phyloP scores from a whole-genome alignment of 805 yeast species.

The Candida ficus region DNA sequence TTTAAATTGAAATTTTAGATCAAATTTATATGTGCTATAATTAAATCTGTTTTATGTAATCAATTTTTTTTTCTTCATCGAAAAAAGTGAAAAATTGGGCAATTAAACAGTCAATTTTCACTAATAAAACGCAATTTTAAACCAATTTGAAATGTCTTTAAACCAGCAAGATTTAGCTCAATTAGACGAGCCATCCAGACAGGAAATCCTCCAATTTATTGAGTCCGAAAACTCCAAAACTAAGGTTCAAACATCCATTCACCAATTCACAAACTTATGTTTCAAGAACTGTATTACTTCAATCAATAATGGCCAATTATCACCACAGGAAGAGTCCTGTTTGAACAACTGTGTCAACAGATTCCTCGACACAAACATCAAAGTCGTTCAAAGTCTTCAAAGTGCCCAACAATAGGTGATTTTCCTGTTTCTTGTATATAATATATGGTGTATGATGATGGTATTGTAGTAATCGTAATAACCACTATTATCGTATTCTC shows the following conservation, averaged over 20 bases:
- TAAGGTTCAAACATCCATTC: conserved; percentile 82
- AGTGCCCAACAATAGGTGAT: conserved; percentile 15
- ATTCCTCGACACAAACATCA: conserved; percentile 81
- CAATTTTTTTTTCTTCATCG: background rate
- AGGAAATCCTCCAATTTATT: conserved; percentile 69
- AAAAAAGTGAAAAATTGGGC: background rate
- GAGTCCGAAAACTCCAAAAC: conserved; percentile 83
- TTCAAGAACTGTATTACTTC: conserved; percentile 74
- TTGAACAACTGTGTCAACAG: conserved; percentile 77
- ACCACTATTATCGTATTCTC: too few relatives aligned
- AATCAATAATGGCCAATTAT: conserved; percentile 44
- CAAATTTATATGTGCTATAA: too few relatives aligned
- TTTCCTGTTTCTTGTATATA: too few relatives aligned
- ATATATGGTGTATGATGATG: too few relatives aligned
- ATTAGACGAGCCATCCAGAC: conserved; percentile 64
- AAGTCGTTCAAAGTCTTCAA: conserved; percentile 54
- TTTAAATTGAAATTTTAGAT: too few relatives aligned
- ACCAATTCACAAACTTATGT: conserved; percentile 84
- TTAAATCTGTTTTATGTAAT: too few relatives aligned
- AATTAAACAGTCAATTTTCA: background rate
- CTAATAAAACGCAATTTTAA: too few relatives aligned
- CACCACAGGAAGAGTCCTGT: conserved; percentile 62
- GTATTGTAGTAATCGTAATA: too few relatives aligned
- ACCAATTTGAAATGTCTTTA: conserved; percentile 21
- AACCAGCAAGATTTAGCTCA: conserved; percentile 36